Evolutionary conservation across 176 grass and related monocot species (phyloP).

Genomic region (Triticum turgidum): DNA sequence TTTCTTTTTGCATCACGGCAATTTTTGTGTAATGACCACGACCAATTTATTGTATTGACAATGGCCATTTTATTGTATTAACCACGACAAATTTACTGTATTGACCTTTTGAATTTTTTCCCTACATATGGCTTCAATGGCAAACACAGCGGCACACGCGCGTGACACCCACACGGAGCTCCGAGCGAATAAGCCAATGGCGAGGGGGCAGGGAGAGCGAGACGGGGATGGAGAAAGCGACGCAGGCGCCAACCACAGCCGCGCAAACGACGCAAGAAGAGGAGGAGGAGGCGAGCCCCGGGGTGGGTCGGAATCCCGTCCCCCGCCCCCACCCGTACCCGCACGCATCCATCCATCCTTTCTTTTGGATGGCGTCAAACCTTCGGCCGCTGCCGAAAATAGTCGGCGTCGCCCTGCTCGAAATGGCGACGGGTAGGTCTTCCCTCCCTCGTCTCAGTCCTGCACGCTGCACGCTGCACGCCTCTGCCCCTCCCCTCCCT

Average conservation of each 20-base stretch:
- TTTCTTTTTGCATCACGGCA: no score
- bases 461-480: neutral
- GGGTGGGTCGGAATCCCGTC: neutral
- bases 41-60: no score
- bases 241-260: neutral
- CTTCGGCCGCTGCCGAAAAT: conserved; percentile 35
- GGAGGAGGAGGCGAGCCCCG: neutral
- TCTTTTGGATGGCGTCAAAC: conserved; percentile 3
- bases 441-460: neutral
- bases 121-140: no score
- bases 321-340: neutral
- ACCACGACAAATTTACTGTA: no score
- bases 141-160: neutral
- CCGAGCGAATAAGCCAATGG: neutral
- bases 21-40: no score
- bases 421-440: neutral
- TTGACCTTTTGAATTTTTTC: no score
- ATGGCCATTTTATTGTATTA: no score
- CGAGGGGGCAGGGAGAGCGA: neutral
- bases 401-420: neutral
- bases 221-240: neutral
- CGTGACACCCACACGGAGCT: neutral
- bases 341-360: neutral
- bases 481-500: neutral
- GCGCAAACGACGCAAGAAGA: neutral